Conservation (phyloP, 2,329 filamentous ascomycete genomes). For the Leptographium radiaticola region DNA sequence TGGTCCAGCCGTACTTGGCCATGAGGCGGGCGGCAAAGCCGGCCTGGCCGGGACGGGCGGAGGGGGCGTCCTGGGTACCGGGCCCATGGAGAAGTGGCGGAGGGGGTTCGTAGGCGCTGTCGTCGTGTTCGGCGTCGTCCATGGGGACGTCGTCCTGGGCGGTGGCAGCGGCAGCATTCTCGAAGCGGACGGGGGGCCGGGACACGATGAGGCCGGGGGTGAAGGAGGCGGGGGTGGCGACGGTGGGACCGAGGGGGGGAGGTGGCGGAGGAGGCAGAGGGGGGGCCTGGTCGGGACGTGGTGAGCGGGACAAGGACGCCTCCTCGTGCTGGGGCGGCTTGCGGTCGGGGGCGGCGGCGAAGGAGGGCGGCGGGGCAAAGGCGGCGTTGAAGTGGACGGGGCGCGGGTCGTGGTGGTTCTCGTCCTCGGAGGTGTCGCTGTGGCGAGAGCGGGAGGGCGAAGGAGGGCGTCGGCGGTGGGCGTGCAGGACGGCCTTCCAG, state of each 20-base stretch:
- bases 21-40: slow-evolving; percentile 82
- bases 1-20: slow-evolving; percentile 86
- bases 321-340: slow-evolving; percentile 9
- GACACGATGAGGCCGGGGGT: slow-evolving; percentile 49
- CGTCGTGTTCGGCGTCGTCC: slow-evolving; percentile 12
- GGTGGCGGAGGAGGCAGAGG: slow-evolving; percentile 14
- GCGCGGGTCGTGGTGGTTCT: slow-evolving; percentile 13
- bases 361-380: slow-evolving; percentile 37
- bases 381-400: slow-evolving; percentile 2
- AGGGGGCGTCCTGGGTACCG: too few species aligned
- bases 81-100: too few species aligned
- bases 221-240: slow-evolving; percentile 4
- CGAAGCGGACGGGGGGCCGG: slow-evolving; percentile 64
- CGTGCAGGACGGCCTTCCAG: slow-evolving; percentile 74
- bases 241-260: slow-evolving; percentile 21
- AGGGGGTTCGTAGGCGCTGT: slow-evolving; percentile 4
- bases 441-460: slow-evolving; percentile 16
- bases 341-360: slow-evolving; percentile 24
- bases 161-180: slow-evolving; percentile 24
- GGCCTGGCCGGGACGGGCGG: slow-evolving; percentile 62
- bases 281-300: neutral
- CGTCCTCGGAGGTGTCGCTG: slow-evolving; percentile 18
- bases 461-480: slow-evolving; percentile 48
- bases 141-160: slow-evolving; percentile 21
- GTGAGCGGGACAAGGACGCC: neutral